Evolutionary conservation across 2,329 filamentous ascomycete genomes (phyloP).

Genomic region (Colletotrichum truncatum): DNA sequence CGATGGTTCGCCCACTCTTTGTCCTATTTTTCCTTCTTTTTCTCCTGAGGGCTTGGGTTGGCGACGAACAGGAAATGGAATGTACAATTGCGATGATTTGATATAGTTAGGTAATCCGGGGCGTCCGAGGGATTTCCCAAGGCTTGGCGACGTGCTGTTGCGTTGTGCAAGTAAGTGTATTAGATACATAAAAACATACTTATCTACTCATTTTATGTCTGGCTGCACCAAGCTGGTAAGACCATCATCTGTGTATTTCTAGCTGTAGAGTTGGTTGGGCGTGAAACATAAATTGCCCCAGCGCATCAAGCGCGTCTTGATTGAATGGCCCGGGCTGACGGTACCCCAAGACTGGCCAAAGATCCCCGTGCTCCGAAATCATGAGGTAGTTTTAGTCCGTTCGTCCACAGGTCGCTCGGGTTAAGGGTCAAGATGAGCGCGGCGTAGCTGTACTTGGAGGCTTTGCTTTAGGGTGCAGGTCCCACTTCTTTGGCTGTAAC

Average conservation of each 20-base stretch:
- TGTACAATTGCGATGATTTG: conserved; percentile 23
- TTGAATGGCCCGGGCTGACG: not conserved
- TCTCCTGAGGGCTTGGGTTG: conserved; percentile 14
- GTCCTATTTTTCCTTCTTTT: not conserved
- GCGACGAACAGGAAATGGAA: conserved; percentile 21
- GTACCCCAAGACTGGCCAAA: not conserved
- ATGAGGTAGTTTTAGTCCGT: not conserved
- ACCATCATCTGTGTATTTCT: too few relatives aligned
- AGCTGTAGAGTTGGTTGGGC: too few relatives aligned
- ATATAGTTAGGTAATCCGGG: conserved; percentile 8
- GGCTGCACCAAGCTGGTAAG: not conserved
- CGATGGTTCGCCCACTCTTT: not conserved
- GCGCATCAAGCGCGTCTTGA: not conserved
- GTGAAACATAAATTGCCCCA: too few relatives aligned
- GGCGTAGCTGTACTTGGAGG: not conserved
- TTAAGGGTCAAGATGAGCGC: too few relatives aligned
- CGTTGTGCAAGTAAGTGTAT: conserved; percentile 20
- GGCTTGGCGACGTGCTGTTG: conserved; percentile 5
- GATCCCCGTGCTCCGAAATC: not conserved
- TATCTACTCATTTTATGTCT: not conserved
- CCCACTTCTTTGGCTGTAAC: not conserved
- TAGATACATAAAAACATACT: not conserved
- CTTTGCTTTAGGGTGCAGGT: not conserved
- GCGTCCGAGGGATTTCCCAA: conserved; percentile 22
- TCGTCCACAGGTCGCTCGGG: not conserved